Base-by-base conservation (phyloP, 768 basidiomycete genomes). In the Amanita pallidorosea region DNA sequence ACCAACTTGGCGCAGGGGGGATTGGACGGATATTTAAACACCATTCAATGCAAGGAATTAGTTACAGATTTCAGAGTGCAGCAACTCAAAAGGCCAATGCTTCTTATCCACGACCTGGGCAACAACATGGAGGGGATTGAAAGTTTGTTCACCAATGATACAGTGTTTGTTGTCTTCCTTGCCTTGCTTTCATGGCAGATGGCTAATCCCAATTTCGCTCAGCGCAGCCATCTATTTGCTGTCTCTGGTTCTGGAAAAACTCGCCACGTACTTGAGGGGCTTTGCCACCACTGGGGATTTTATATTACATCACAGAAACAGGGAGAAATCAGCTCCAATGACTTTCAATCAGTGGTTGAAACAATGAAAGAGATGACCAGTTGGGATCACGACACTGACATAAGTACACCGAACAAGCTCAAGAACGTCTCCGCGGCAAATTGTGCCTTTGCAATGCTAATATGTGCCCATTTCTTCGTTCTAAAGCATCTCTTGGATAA, bases 391-490 rank as follows among this genome's bases (percentile, higher is more conserved):
- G 54, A 45, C 44, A 31, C 25, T 27, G n/a, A 11, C 23, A 23
- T 5, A 2, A 5, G 5, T 5, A 23, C 23, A 15, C 9, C 27
- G 36, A 38, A 46, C 31, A 22, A 23, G 35, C n/a, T 36, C 37
- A 45, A 50, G 47, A 55, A 55, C 15, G 47, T 44, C 27, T 5
- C 41, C 6, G 46, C 38, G 11, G 46, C 52, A 40, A 31, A 38
- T 42, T 43, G 52, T 34, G 52, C 48, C 33, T 55, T 55, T 53
- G 27, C 52, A n/a, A n/a, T n/a, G n/a, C n/a, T n/a, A n/a, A n/a
- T n/a, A n/a, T n/a, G n/a, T n/a, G n/a, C n/a, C n/a, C n/a, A n/a
- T n/a, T n/a, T n/a, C n/a, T n/a, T n/a, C n/a, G n/a, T n/a, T n/a
- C n/a, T n/a, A n/a, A n/a, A n/a, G n/a, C n/a, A n/a, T n/a, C n/a